Base-by-base conservation (phyloP, 192 early-diverging fungal species). In the Chytriomyces confervae region DNA sequence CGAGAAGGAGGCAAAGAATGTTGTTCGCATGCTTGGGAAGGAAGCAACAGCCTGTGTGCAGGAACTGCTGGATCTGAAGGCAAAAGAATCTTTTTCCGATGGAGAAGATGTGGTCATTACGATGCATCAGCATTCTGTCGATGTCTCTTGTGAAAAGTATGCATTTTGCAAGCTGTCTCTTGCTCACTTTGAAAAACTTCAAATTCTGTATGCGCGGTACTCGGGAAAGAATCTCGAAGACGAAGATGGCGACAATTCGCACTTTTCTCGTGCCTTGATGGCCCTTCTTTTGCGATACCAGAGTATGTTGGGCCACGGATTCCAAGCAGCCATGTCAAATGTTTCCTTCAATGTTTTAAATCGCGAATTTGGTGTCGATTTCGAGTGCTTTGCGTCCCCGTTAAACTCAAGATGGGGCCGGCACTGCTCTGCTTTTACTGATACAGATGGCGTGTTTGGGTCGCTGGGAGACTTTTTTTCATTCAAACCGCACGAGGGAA, bases 361-460 rank as follows among this genome's bases (percentile, higher is more conserved):
- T n/a, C 53, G 72, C 20, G 72, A 74, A 74, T 62, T 74, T 44
- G 72, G 72, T 47, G 72, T 74, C 72, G 72, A 74, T 47, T 62
- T 74, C 8, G 72, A 74, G 61, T 74, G 72, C 61, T 74, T 74
- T 27, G 72, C 72, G 44, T 36, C 20, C 13, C 72, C 72, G 7
- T 62, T 74, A 18, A 74, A 74, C 29, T 61, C 36, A 18, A 24
- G 72, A 36, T 74, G 72, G 72, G 72, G 72, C 45, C 16, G 29
- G 7, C 61, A 74, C 29, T 74, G 72, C 45, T 45, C 27, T n/a
- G 72, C 72, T 2, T 74, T 74, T 62, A 9, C 20, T 7, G 72
- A 74, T 23, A 74, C 72, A 5, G 72, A 74, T 23, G 53, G 60
- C 0, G 29, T 61, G 29, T 74, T 74, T 74, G 72, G 72, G 13